These are phyloP conservation scores for Backusella parvicylindrica DNA, from an alignment of 192 early-diverging fungal species.

Conservation along the genomic window DNA sequence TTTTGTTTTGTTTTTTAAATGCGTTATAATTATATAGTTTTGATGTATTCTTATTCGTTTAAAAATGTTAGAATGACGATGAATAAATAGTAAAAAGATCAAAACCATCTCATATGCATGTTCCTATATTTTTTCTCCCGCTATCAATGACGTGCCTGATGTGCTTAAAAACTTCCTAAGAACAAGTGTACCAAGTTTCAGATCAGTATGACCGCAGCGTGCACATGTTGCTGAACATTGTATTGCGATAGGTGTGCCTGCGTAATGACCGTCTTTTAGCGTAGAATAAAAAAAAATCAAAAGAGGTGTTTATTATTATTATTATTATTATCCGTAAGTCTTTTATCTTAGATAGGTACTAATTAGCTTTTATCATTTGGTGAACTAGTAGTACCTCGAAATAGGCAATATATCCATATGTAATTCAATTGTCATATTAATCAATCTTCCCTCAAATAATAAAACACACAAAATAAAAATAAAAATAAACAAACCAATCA, in stretches of 20 bases:
- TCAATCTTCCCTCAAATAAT: too few species aligned
- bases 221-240: background rate
- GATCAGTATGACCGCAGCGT: background rate
- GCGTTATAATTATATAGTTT: background rate
- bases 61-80: too few species aligned
- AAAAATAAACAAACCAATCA: background rate
- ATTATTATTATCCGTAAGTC: background rate
- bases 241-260: background rate
- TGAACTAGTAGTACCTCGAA: background rate
- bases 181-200: background rate
- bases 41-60: background rate
- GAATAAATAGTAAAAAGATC: background rate
- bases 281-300: background rate
- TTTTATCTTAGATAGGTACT: background rate
- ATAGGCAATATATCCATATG: background rate
- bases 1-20: background rate
- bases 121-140: background rate
- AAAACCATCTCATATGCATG: background rate
- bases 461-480: background rate
- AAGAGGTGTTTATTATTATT: too few species aligned
- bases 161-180: background rate
- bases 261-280: background rate
- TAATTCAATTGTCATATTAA: background rate
- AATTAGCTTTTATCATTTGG: background rate
- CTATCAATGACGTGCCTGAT: background rate